Evolutionary conservation across 805 yeast species (phyloP), one percentile per base, ranked within the genome.

Genomic region (Nakazawaea anatomiae): DNA sequence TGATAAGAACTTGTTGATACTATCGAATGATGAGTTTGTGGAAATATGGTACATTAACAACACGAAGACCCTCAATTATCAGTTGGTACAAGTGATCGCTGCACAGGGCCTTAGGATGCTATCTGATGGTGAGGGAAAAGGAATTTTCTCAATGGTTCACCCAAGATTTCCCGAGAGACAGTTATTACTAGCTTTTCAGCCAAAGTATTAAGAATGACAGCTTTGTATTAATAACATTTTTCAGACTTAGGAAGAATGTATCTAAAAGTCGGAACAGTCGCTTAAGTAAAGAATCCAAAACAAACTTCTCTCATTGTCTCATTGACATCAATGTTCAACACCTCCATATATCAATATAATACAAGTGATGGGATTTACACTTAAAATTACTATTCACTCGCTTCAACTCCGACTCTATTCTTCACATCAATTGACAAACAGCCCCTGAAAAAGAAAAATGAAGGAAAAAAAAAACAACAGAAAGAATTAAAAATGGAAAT

Each of bases 11-110:
- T 78, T 71, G 57, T 63, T 83, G 50, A 61, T 82, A 6, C 63
- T 85, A 4, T 74, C 81, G 31, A 80, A 85, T 41, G 82, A 82
- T 25, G 89, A 86, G 56, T 75, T 83, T 44, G 72, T 87, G 7
- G 96, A 89, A 60, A 73, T 89, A 3, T 81, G 90, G 70, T 74
- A 81, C 36, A 68, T 85, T 29, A 75, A 76, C 43, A 76, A 72
- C 53, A 46, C 47, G 18, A 42, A 38, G 12, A 34, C 29, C 4
- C 65, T 67, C 47, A 73, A 74, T 18, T 66, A 65, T 18, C 76
- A 75, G 36, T 76, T 85, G 10, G 71, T 77, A 27, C 96, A 89
- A 62, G 84, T 87, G 4, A 73, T 89, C 40, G 76, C 82, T 4
- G 92, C 92, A 27, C 85, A 83, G 60, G 87, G 81, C 57, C 77